Evolutionary conservation across 164 flowering plant species (phyloP), one percentile per base, ranked within the genome.

Genomic region (Cinnamomum chago): DNA sequence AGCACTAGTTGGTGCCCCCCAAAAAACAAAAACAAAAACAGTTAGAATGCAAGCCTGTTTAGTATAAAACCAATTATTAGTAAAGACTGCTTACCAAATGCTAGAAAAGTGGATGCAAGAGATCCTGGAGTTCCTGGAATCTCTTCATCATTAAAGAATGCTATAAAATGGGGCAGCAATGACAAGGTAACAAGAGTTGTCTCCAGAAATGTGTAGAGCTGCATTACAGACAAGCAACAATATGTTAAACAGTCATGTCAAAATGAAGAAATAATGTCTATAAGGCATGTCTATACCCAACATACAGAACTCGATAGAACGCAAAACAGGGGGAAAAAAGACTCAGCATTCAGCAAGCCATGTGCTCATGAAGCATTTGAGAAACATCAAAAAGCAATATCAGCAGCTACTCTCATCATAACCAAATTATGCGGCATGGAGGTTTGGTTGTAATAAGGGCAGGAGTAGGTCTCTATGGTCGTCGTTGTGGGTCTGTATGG

Each of bases 181-280:
- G 97, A 89, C 67, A 90, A 70, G 13, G 99, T 83, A 67, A 92
- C 99, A 23, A 96, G 86, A 75, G 84, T 88, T 62, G 99, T 96
- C 87, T 96, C 99, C 33, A 92, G 88, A 79, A 94, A 94, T 60
- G 99, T 94, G 84, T 96, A 96, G 81, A 96, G 89, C 99, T 96
- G 97, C 89, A 92, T 65, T 25, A 27, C 33, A 14, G 25, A 55
- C 60, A 55, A 6, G 58, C 68, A 47, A 50, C 23, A 72, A 11
- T 52, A 58, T 18, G 65, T 30, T 10, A 30, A 30, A 68, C 55
- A 68, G 14, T 12, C 17, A 15, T 47, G 15, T n/a, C 55, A 30
- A 47, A 15, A 6, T 68, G 18, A 14, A 40, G 47, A 40, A 40
- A 40, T 40, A 28, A 28, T 11, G 33, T 22, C 55, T 20, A 68